Conservation (phyloP, 1,284 basidiomycete species). For the Papiliotrema laurentii region DNA sequence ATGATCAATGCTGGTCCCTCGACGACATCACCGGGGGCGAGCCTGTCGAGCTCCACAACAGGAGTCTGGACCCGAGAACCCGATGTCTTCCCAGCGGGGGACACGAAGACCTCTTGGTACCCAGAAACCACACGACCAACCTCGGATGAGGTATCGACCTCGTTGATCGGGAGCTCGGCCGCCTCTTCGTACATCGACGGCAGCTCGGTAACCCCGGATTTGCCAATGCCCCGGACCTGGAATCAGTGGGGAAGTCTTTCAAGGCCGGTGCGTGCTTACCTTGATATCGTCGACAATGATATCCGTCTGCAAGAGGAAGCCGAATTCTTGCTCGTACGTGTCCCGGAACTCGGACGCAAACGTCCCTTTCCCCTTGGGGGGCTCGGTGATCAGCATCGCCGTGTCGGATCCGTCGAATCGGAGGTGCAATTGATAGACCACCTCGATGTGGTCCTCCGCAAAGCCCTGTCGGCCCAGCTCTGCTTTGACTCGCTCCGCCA, state of each 20-base stretch:
- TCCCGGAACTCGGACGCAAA: slow-evolving; percentile 73
- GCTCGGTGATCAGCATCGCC: slow-evolving; percentile 72
- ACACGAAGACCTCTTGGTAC: slow-evolving; percentile 30
- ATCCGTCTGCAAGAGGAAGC: slow-evolving; percentile 77
- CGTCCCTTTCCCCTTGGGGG: slow-evolving; percentile 62
- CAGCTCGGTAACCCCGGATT: too few relatives aligned
- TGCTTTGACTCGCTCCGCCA: slow-evolving; percentile 59
- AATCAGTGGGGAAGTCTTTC: not conserved
- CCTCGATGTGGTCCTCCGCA: slow-evolving; percentile 59
- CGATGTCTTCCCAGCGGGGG: slow-evolving; percentile 10
- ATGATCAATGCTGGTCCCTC: slow-evolving; percentile 39
- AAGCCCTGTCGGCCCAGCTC: slow-evolving; percentile 79
- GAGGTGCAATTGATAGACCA: slow-evolving; percentile 86
- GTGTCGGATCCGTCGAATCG: slow-evolving; percentile 79
- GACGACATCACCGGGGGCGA: slow-evolving; percentile 67
- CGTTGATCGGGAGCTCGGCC: not conserved
- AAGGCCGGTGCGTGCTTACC: slow-evolving; percentile 58
- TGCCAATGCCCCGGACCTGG: slow-evolving; percentile 80
- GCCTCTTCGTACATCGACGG: too few relatives aligned
- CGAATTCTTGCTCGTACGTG: slow-evolving; percentile 78
- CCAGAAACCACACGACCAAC: slow-evolving; percentile 15
- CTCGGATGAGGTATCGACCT: too few relatives aligned
- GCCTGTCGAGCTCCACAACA: slow-evolving; percentile 64
- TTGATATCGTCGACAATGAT: slow-evolving; percentile 89
- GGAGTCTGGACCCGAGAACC: slow-evolving; percentile 59